Conservation (phyloP, 1,284 basidiomycete genomes). For the Leccinum subspadiceum region DNA sequence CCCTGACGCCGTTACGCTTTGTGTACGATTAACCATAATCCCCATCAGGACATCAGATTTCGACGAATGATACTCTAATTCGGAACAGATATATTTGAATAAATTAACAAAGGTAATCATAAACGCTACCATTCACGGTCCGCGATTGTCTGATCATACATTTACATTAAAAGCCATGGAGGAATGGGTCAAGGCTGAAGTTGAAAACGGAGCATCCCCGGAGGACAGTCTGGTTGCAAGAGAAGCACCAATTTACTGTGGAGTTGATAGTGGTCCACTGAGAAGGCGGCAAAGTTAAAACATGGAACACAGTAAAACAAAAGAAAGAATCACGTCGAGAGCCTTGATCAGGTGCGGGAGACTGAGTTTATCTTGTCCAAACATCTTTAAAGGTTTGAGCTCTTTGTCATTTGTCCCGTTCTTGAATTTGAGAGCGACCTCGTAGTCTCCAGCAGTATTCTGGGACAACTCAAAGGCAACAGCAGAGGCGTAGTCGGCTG, state of each 20-base stretch:
- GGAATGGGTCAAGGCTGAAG: slow-evolving; percentile 32
- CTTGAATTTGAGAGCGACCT: slow-evolving; percentile 45
- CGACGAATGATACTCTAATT: neutral
- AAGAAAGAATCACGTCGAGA: slow-evolving; percentile 31
- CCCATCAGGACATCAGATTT: neutral
- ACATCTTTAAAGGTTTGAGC: slow-evolving; percentile 29
- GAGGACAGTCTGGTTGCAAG: slow-evolving; percentile 33
- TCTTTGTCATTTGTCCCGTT: slow-evolving; percentile 43
- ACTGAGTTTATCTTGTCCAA: slow-evolving; percentile 31
- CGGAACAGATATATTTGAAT: neutral
- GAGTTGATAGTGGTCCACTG: slow-evolving; percentile 31
- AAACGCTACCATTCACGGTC: neutral
- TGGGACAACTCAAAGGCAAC: slow-evolving; percentile 44
- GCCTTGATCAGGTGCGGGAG: slow-evolving; percentile 35
- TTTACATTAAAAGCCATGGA: slow-evolving; percentile 7
- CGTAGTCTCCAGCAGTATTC: slow-evolving; percentile 18
- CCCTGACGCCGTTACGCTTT: neutral
- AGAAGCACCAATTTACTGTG: slow-evolving; percentile 33
- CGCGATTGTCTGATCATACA: neutral
- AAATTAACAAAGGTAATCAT: neutral
- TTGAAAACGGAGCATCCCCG: slow-evolving; percentile 35
- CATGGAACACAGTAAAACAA: neutral
- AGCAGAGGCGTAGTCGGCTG: slow-evolving; percentile 50
- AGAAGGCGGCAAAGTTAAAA: neutral
- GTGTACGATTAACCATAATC: neutral